These are phyloP conservation scores for Hamamelis virginiana DNA, from an alignment of 164 flowering plant genomes.

Conservation along the genomic window DNA sequence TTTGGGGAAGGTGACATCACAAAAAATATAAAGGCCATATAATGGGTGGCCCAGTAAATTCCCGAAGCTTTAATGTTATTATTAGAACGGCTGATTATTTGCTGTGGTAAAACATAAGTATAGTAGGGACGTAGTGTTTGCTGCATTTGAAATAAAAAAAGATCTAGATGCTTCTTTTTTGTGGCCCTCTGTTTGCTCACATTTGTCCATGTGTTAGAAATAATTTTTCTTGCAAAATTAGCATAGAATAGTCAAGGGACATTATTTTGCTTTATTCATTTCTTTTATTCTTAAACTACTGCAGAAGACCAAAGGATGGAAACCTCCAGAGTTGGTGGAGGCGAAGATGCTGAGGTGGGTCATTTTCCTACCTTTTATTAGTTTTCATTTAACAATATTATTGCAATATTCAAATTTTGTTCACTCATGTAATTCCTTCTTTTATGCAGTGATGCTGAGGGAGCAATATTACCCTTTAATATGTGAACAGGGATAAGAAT, in stretches of 20 bases:
- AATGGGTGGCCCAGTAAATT: neutral
- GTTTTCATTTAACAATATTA: neutral
- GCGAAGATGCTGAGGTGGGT: conserved; percentile 14
- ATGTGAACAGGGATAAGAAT: neutral
- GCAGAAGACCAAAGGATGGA: conserved; percentile 22
- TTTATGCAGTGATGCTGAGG: conserved; percentile 14
- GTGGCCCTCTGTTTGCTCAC: too few species aligned
- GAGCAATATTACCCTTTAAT: neutral
- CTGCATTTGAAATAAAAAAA: neutral
- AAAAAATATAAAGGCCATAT: neutral
- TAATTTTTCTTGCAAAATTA: neutral
- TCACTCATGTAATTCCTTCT: neutral
- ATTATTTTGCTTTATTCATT: neutral
- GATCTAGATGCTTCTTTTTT: neutral
- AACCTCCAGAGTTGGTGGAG: conserved; percentile 16
- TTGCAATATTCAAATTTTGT: neutral
- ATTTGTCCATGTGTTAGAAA: too few species aligned
- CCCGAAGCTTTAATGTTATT: neutral
- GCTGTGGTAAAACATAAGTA: too few species aligned
- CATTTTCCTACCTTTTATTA: neutral
- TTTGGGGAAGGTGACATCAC: neutral
- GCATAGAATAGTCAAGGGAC: neutral
- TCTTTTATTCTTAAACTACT: neutral
- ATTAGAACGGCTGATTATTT: too few species aligned
- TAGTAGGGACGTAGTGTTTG: too few species aligned